Percentiles rank a stretch among this genome's conserved stretches.
Evolutionary conservation across 169 alveolate genomes (phyloP).

Genomic region (Plasmodium sp.): DNA sequence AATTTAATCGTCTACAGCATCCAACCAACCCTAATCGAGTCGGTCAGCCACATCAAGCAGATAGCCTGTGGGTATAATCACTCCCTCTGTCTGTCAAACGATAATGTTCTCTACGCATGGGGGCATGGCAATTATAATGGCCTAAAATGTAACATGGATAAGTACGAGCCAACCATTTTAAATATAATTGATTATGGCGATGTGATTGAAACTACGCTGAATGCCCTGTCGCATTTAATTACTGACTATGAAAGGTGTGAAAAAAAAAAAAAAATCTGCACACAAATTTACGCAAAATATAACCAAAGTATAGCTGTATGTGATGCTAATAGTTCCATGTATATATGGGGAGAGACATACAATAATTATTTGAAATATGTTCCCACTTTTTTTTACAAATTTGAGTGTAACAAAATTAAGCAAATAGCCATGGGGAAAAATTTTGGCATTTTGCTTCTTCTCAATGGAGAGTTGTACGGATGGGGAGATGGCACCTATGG

Average conservation of each 20-base stretch:
- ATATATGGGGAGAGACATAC: slow-evolving; percentile 84
- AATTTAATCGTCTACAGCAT: slow-evolving; percentile 46
- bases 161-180: slow-evolving; percentile 50
- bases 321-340: slow-evolving; percentile 76
- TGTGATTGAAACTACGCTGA: slow-evolving; percentile 70
- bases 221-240: slow-evolving; percentile 45
- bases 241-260: slow-evolving; percentile 61
- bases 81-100: slow-evolving; percentile 74
- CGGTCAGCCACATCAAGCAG: slow-evolving; percentile 63
- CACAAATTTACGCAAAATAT: slow-evolving; percentile 77
- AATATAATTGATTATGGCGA: slow-evolving; percentile 65
- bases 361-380: slow-evolving; percentile 77
- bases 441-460: slow-evolving; percentile 79
- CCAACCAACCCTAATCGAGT: slow-evolving; percentile 79
- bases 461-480: slow-evolving; percentile 79
- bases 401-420: slow-evolving; percentile 74
- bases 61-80: slow-evolving; percentile 83
- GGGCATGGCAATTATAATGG: slow-evolving; percentile 86
- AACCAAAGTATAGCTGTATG: slow-evolving; percentile 81
- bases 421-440: slow-evolving; percentile 83
- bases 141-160: slow-evolving; percentile 69
- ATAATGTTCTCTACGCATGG: slow-evolving; percentile 78
- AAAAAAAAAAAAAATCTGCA: slow-evolving; percentile 59
- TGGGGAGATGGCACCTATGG: slow-evolving; percentile 90
- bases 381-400: slow-evolving; percentile 80